These are phyloP conservation scores for Ascochyta viciae-villosae DNA, from an alignment of 2,329 filamentous ascomycete genomes.

Conservation along the genomic window DNA sequence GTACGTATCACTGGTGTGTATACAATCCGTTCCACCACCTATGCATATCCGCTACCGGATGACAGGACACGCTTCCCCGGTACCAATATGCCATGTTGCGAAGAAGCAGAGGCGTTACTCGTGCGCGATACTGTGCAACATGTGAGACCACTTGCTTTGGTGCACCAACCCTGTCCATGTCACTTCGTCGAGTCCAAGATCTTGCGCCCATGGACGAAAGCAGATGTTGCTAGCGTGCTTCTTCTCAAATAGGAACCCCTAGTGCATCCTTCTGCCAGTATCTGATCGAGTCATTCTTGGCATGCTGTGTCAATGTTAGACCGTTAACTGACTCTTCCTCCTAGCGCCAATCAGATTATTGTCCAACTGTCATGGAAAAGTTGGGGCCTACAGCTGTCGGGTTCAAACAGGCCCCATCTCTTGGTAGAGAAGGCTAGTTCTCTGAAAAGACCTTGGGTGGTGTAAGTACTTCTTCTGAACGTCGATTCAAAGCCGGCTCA, in stretches of 20 bases:
- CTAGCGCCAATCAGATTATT: neutral
- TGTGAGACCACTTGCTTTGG: neutral
- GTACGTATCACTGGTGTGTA: slow-evolving; percentile 9
- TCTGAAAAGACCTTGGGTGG: neutral
- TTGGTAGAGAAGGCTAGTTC: neutral
- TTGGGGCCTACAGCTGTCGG: neutral
- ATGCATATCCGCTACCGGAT: slow-evolving; percentile 2
- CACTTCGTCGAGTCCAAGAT: slow-evolving; percentile 2
- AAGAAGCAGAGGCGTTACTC: slow-evolving; percentile 1
- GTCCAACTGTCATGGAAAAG: neutral
- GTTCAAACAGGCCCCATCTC: neutral
- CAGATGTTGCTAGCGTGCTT: neutral
- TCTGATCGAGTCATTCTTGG: neutral
- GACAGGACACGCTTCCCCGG: slow-evolving; percentile 4
- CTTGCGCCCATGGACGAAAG: neutral
- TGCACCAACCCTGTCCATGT: neutral
- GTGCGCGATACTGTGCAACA: slow-evolving; percentile 1
- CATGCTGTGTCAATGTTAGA: neutral
- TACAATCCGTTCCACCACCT: neutral
- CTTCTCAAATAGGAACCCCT: neutral
- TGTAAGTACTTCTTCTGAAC: neutral
- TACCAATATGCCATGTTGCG: neutral
- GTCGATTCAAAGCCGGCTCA: neutral
- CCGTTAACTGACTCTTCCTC: neutral
- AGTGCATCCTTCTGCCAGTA: neutral